Evolutionary conservation across 495 filamentous ascomycete genomes (phyloP).

Genomic region (Penicillium flavigenum): DNA sequence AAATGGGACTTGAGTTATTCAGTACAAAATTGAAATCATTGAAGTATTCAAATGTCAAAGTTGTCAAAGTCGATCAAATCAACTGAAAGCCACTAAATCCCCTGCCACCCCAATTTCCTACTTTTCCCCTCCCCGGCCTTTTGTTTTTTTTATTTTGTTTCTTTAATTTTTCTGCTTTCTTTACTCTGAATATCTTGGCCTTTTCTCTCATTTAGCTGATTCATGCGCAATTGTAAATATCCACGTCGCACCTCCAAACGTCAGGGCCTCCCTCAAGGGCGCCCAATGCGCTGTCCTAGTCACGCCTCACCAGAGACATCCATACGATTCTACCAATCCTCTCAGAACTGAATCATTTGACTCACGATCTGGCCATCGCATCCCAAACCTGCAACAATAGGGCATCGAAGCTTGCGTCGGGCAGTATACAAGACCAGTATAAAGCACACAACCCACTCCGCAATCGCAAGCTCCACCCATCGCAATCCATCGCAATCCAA

Average conservation of each 20-base stretch:
- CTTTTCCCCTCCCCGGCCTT: conserved; percentile 15
- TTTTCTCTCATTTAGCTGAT: background rate
- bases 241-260: background rate
- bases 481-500: conserved; percentile 1
- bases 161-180: conserved; percentile 3
- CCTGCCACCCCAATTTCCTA: conserved; percentile 35
- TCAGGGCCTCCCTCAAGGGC: conserved; percentile 12
- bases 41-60: background rate
- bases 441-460: conserved; percentile 2
- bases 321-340: background rate
- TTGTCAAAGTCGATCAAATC: conserved; percentile 1
- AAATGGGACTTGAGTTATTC: background rate
- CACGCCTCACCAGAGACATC: conserved; percentile 7
- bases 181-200: background rate
- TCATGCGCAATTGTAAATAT: conserved; percentile 6
- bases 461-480: background rate
- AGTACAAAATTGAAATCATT: background rate
- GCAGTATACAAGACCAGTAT: conserved; percentile 8
- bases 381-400: conserved; percentile 5
- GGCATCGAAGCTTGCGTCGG: conserved; percentile 6
- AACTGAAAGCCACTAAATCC: conserved; percentile 18
- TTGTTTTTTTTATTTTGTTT: background rate
- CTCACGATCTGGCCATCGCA: background rate
- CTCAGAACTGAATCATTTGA: background rate
- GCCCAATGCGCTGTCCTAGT: conserved; percentile 32